These are phyloP conservation scores for Astrephomene gubernaculifera DNA, from an alignment of 139 green algal genomes.

Conservation along the genomic window DNA sequence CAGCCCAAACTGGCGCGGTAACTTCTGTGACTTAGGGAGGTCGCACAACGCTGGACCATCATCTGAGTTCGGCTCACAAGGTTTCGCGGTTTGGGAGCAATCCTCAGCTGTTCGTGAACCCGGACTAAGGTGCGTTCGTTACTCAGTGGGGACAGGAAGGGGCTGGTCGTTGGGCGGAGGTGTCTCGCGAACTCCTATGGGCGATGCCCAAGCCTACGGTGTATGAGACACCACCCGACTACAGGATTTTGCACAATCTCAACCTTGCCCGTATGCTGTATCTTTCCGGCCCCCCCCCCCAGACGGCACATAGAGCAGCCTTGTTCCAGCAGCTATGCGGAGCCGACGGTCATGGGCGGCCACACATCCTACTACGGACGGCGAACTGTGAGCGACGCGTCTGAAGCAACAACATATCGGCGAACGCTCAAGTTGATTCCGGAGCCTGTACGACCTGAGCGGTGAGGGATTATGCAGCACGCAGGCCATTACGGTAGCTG, in stretches of 20 bases:
- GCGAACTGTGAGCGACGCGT: neutral
- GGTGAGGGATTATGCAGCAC: neutral
- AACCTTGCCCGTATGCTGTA: neutral
- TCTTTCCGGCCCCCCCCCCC: neutral
- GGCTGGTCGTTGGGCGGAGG: too few relatives aligned
- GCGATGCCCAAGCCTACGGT: too few relatives aligned
- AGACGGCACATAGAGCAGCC: slow-evolving; percentile 43
- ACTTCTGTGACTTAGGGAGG: slow-evolving; percentile 34
- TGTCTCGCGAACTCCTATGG: too few relatives aligned
- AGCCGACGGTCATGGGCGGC: slow-evolving; percentile 48
- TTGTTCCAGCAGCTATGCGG: slow-evolving; percentile 39
- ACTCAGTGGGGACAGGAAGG: too few relatives aligned
- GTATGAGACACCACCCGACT: too few relatives aligned
- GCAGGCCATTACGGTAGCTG: too few relatives aligned
- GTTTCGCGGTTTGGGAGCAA: slow-evolving; percentile 11
- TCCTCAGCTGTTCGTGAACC: neutral
- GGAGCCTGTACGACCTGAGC: slow-evolving; percentile 30
- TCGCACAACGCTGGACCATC: neutral
- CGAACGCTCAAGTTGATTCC: slow-evolving; percentile 27
- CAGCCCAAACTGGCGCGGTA: neutral
- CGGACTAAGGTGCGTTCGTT: neutral
- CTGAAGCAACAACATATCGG: slow-evolving; percentile 7
- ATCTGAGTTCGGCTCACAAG: neutral
- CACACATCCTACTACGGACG: slow-evolving; percentile 35
- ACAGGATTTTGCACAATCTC: too few relatives aligned